These are phyloP conservation scores for Orbilia blumenaviensis DNA, from an alignment of 2,329 filamentous ascomycete species.

Conservation along the genomic window DNA sequence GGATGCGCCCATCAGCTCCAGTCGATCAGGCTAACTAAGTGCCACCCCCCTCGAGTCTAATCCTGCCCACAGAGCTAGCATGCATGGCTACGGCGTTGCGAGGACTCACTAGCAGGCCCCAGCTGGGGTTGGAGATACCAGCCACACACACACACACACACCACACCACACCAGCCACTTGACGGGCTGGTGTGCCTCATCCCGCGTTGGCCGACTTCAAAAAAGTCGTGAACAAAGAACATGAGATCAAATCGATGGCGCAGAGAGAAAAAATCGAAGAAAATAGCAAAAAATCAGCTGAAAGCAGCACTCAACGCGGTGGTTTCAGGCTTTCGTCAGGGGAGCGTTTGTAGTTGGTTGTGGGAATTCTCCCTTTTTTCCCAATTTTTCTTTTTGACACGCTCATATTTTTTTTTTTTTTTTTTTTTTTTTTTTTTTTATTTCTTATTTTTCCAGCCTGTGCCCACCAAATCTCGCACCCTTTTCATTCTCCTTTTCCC, in stretches of 20 bases:
- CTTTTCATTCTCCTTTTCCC: conserved; percentile 7
- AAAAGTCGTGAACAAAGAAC: not conserved
- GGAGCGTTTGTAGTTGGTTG: conserved; percentile 20
- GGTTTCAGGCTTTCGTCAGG: conserved; percentile 24
- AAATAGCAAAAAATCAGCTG: conserved; percentile 45
- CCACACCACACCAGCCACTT: not conserved
- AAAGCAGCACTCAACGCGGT: conserved; percentile 5
- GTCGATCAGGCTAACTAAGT: no score
- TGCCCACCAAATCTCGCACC: conserved; percentile 42
- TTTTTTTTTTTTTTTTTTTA: conserved; percentile 32
- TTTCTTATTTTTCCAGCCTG: conserved; percentile 18
- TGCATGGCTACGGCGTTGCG: no score
- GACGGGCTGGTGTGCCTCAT: not conserved
- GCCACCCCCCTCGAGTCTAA: no score
- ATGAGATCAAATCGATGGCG: not conserved
- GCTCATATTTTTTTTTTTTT: not conserved
- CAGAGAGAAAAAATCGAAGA: conserved; percentile 26
- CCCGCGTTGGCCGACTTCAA: not conserved
- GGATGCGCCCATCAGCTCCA: no score
- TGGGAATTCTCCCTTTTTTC: conserved; percentile 30
- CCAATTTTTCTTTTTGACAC: conserved; percentile 24
- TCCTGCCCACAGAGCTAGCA: no score
- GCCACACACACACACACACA: not conserved
- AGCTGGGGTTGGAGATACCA: no score
- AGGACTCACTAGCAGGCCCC: no score